These are phyloP conservation scores for Euptelea pleiosperma DNA, from an alignment of 164 flowering plant species.

Conservation along the genomic window DNA sequence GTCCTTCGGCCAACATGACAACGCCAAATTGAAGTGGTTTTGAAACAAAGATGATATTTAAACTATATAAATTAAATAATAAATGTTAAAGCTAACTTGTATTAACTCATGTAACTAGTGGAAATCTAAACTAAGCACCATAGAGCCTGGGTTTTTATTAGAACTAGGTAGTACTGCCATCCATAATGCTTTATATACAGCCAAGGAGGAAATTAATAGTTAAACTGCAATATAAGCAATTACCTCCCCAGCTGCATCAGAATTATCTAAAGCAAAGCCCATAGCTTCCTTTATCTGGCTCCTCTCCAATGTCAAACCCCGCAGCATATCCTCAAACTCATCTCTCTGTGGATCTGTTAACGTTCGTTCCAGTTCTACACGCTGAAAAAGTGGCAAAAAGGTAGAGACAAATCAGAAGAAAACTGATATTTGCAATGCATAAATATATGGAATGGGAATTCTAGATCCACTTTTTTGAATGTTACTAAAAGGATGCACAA, in stretches of 20 bases:
- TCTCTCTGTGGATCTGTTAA: slow-evolving; percentile 94
- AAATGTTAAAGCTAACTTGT: too few relatives aligned
- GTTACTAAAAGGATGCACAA: too few relatives aligned
- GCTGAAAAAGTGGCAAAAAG: slow-evolving; percentile 39
- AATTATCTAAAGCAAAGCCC: slow-evolving; percentile 97
- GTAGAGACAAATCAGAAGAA: slow-evolving; percentile 8
- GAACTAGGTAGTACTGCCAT: not conserved
- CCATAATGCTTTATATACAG: not conserved
- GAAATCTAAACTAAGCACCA: not conserved
- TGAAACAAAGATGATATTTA: too few relatives aligned
- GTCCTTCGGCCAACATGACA: not conserved
- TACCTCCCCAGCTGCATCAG: slow-evolving; percentile 99
- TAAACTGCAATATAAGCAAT: slow-evolving; percentile 9
- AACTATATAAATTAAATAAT: too few relatives aligned
- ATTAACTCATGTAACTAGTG: not conserved
- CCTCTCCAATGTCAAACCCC: slow-evolving; percentile 91
- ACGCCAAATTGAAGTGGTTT: not conserved
- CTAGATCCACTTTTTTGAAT: too few relatives aligned
- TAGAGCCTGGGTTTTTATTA: not conserved
- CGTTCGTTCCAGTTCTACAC: slow-evolving; percentile 77
- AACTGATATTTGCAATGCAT: too few relatives aligned
- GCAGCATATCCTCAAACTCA: slow-evolving; percentile 98
- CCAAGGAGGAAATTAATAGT: not conserved
- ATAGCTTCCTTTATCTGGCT: slow-evolving; percentile 93
- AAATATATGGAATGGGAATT: too few relatives aligned